phyloP scores from a whole-genome alignment of 2,329 filamentous ascomycete genomes.

The Pseudogymnoascus sp. region DNA sequence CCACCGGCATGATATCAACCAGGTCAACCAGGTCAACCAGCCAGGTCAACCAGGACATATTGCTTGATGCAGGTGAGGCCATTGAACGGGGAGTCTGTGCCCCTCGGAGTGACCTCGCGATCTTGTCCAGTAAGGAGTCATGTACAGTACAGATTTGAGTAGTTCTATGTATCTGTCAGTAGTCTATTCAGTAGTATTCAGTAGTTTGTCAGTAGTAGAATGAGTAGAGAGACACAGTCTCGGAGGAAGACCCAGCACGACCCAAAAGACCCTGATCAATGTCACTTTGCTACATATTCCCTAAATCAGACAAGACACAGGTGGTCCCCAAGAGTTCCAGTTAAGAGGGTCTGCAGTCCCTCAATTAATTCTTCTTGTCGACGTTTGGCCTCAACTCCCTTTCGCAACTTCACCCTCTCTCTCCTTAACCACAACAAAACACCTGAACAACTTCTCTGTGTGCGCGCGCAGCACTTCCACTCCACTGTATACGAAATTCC shows the following conservation, averaged over 20 bases:
- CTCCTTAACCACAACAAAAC: neutral
- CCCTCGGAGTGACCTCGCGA: neutral
- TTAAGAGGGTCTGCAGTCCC: constrained; percentile 2
- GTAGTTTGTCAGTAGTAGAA: constrained; percentile 1
- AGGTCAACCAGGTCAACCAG: neutral
- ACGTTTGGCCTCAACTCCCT: constrained; percentile 2
- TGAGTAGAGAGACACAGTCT: neutral
- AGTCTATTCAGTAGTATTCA: constrained; percentile 5
- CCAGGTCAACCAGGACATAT: neutral
- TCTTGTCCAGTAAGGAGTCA: neutral
- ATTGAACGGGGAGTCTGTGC: neutral
- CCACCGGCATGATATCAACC: neutral
- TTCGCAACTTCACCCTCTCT: neutral
- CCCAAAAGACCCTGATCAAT: neutral
- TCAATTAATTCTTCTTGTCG: neutral
- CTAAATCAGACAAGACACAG: neutral
- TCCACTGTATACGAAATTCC: neutral
- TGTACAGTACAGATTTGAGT: neutral
- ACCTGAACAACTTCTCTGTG: neutral
- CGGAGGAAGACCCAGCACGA: neutral
- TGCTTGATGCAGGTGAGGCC: constrained; percentile 3
- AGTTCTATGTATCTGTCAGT: constrained; percentile 1
- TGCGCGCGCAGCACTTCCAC: neutral
- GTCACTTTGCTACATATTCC: neutral
- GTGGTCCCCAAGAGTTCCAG: neutral